phyloP scores from a whole-genome alignment of 495 filamentous ascomycete genomes.

The Glarea lozoyensis region DNA sequence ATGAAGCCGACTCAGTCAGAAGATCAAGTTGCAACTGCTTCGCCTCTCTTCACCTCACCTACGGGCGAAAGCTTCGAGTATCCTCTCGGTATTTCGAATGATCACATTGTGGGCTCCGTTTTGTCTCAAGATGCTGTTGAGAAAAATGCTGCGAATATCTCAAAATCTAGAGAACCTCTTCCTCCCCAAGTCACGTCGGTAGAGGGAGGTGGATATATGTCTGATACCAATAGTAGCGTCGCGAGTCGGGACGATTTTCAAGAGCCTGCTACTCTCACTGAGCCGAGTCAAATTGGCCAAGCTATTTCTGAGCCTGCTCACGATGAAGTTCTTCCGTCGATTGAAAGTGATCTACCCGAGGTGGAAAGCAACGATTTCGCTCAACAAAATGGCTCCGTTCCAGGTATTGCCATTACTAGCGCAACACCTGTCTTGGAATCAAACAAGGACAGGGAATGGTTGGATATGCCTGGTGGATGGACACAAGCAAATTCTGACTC shows the following conservation, averaged over 20 bases:
- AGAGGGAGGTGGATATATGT: constrained; percentile 35
- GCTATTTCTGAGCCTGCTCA: background rate
- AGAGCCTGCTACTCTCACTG: background rate
- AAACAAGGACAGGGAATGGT: constrained; percentile 21
- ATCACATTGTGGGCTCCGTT: constrained; percentile 53
- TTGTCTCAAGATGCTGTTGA: constrained; percentile 42
- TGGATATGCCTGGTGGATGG: constrained; percentile 30
- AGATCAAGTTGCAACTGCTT: constrained; percentile 11
- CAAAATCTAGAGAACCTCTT: constrained; percentile 45
- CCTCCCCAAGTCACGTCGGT: constrained; percentile 59
- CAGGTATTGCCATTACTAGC: constrained; percentile 34
- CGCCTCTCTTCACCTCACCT: constrained; percentile 16
- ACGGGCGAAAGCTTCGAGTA: constrained; percentile 16
- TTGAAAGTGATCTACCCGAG: background rate
- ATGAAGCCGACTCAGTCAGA: constrained; percentile 34
- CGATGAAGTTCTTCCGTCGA: background rate
- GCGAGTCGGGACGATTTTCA: constrained; percentile 1
- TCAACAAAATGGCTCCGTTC: background rate
- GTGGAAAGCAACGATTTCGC: background rate
- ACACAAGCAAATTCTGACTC: constrained; percentile 23
- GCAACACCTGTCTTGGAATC: constrained; percentile 25
- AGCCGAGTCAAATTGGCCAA: background rate
- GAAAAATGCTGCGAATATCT: constrained; percentile 36
- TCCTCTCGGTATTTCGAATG: constrained; percentile 43
- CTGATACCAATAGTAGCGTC: constrained; percentile 11